Evolutionary conservation across 805 yeast species (phyloP).

Genomic region (Grigorovia yakushimaensis): DNA sequence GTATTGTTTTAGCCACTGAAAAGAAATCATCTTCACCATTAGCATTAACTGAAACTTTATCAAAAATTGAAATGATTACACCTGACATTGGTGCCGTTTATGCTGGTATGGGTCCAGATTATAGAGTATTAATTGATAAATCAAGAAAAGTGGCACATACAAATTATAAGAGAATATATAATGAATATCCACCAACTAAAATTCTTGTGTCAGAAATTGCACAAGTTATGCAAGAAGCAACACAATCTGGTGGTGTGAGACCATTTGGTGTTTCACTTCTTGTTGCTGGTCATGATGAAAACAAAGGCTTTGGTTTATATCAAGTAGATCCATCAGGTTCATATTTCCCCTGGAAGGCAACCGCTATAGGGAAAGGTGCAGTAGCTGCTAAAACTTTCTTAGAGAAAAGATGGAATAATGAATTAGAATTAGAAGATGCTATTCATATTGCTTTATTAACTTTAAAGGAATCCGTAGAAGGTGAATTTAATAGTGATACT

Average conservation of each 20-base stretch:
- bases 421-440: constrained; percentile 94
- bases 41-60: constrained; percentile 60
- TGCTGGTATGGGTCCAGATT: constrained; percentile 99
- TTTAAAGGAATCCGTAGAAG: constrained; percentile 92
- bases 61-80: constrained; percentile 74
- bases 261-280: constrained; percentile 96
- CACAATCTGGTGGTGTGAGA: constrained; percentile 96
- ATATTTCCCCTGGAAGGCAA: constrained; percentile 98
- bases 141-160: constrained; percentile 92
- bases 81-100: constrained; percentile 96
- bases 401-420: constrained; percentile 97
- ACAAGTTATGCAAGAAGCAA: constrained; percentile 95
- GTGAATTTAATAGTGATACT: constrained; percentile 94
- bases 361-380: constrained; percentile 96
- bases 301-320: constrained; percentile 65
- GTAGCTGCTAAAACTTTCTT: constrained; percentile 93
- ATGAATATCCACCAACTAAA: constrained; percentile 95
- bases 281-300: constrained; percentile 88
- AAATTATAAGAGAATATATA: constrained; percentile 82
- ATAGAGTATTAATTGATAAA: constrained; percentile 85
- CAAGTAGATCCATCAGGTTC: constrained; percentile 98
- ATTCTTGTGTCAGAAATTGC: constrained; percentile 92
- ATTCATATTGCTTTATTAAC: constrained; percentile 92
- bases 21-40: constrained; percentile 77
- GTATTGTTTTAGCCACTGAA: constrained; percentile 94